A percentile compares a stretch with the other conserved stretches of the same genome.
These are phyloP conservation scores for Thecamonas trahens DNA, from an alignment of 78 protist species.

Conservation along the genomic window DNA sequence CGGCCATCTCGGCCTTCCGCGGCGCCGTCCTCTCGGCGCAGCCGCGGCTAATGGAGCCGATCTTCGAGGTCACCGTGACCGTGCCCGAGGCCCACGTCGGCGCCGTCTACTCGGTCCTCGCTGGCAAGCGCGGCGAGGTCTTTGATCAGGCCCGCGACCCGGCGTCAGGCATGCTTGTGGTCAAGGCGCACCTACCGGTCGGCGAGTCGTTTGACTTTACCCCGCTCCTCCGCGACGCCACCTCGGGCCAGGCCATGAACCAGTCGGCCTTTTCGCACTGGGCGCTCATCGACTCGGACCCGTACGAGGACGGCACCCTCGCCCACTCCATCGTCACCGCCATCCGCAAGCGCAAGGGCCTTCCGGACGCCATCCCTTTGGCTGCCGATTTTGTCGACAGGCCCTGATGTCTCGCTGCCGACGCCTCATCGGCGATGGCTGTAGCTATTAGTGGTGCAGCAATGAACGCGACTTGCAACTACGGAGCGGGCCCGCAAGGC, in stretches of 20 bases:
- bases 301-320: conserved; percentile 11
- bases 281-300: conserved; percentile 41
- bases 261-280: conserved; percentile 83
- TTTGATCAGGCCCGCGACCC: not conserved
- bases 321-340: conserved; percentile 12
- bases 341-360: conserved; percentile 67
- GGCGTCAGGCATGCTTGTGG: conserved; percentile 29
- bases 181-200: conserved; percentile 84
- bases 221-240: conserved; percentile 62
- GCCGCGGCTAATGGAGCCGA: conserved; percentile 57
- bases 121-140: not conserved
- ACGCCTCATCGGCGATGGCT: no score
- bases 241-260: conserved; percentile 92
- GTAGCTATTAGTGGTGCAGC: no score
- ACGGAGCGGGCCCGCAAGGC: no score
- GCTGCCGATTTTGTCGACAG: conserved; percentile 30
- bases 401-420: conserved; percentile 16
- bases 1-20: conserved; percentile 28
- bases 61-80: conserved; percentile 9
- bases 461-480: no score
- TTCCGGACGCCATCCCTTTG: conserved; percentile 3
- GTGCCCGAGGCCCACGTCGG: not conserved
- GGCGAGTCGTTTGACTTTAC: conserved; percentile 84
- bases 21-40: conserved; percentile 37
- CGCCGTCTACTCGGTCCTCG: not conserved